phyloP scores from a whole-genome alignment of 2,329 filamentous ascomycete species.

The Aspergillus thermomutatus region DNA sequence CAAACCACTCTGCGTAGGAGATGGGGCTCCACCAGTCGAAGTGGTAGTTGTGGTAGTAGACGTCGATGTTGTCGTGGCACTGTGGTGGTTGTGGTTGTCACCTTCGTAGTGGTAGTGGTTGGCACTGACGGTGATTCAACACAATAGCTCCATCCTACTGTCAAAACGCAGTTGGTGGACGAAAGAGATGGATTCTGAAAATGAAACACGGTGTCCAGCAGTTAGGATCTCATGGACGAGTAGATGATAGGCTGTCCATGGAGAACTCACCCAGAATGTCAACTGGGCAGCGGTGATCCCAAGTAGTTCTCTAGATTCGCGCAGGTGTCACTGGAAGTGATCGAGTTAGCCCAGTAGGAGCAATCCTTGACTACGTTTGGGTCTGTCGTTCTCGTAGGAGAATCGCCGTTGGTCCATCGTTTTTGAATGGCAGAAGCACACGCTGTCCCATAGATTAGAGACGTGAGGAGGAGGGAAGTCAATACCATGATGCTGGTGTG shows the following conservation, averaged over 20 bases:
- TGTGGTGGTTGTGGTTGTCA: not conserved
- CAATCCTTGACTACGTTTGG: conserved; percentile 5
- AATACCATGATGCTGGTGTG: too few species aligned
- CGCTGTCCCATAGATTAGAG: too few species aligned
- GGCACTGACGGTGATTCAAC: not conserved
- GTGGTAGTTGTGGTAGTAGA: not conserved
- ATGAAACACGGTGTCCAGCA: not conserved
- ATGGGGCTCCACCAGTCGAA: not conserved
- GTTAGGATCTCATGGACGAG: not conserved
- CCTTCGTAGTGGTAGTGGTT: conserved; percentile 2
- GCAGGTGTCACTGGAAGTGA: conserved; percentile 8
- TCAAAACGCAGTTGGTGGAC: not conserved
- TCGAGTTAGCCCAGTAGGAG: conserved; percentile 9
- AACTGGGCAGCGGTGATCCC: conserved; percentile 4
- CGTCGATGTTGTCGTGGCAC: not conserved
- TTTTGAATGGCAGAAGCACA: too few species aligned
- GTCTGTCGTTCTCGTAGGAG: conserved; percentile 6
- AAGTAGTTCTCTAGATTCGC: conserved; percentile 4
- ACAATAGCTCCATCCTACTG: conserved; percentile 8
- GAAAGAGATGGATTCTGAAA: conserved; percentile 9
- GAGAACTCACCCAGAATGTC: conserved; percentile 4
- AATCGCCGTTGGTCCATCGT: not conserved
- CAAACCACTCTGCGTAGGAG: too few species aligned
- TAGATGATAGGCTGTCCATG: not conserved
- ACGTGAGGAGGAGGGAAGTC: too few species aligned